Evolutionary conservation across 768 basidiomycete genomes (phyloP).

Genomic region (Lentinula guzmanii): DNA sequence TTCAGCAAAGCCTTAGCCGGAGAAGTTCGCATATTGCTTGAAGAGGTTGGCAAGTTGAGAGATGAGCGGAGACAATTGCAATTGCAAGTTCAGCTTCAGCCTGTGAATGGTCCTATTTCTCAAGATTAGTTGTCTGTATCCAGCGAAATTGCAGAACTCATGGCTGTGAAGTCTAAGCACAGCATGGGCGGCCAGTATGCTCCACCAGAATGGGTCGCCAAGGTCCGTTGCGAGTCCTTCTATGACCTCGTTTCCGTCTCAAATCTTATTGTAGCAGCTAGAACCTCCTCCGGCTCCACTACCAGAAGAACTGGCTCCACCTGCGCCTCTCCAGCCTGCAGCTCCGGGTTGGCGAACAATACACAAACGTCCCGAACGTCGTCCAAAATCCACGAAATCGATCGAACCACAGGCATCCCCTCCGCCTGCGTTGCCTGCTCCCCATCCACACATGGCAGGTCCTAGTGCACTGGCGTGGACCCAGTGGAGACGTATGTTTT

Average conservation of each 20-base stretch:
- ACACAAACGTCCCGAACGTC: slow-evolving; percentile 55
- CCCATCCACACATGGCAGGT: slow-evolving; percentile 34
- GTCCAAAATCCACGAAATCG: slow-evolving; percentile 37
- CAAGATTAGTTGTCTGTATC: background rate
- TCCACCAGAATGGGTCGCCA: slow-evolving; percentile 65
- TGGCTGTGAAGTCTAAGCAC: slow-evolving; percentile 79
- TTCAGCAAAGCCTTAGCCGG: slow-evolving; percentile 78
- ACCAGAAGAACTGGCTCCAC: slow-evolving; percentile 37
- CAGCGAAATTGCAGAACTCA: slow-evolving; percentile 81
- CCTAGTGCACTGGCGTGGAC: slow-evolving; percentile 63
- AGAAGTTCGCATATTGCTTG: slow-evolving; percentile 74
- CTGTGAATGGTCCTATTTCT: background rate
- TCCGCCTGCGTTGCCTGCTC: slow-evolving; percentile 34
- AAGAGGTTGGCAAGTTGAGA: slow-evolving; percentile 75
- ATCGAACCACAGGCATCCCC: slow-evolving; percentile 33
- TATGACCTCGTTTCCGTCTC: background rate
- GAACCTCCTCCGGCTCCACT: slow-evolving; percentile 9
- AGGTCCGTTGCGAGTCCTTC: slow-evolving; percentile 29
- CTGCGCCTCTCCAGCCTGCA: slow-evolving; percentile 40
- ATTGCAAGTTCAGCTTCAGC: slow-evolving; percentile 46
- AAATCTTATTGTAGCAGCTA: background rate
- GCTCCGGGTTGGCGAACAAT: slow-evolving; percentile 74
- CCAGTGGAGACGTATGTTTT: slow-evolving; percentile 71
- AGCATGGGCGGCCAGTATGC: slow-evolving; percentile 70
- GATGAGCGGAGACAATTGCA: slow-evolving; percentile 72